Evolutionary conservation across 2,329 filamentous ascomycete species (phyloP).

Genomic region (Lachnellula occidentalis): DNA sequence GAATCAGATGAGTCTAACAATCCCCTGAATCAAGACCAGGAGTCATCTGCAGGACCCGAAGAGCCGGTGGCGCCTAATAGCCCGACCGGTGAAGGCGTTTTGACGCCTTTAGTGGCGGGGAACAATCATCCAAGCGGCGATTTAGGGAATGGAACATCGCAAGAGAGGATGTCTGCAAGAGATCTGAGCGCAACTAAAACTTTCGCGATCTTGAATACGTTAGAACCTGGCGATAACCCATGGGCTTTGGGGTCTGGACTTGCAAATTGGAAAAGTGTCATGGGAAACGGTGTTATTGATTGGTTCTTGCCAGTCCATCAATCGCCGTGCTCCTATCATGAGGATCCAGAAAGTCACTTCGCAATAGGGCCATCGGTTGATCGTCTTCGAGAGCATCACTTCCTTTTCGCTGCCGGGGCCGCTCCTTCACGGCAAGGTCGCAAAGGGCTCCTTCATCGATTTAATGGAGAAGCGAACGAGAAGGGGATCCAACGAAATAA

Average conservation of each 20-base stretch:
- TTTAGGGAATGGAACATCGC: not conserved
- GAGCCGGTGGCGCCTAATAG: not conserved
- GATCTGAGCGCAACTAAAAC: slow-evolving; percentile 47
- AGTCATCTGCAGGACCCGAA: not conserved
- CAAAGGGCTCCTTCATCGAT: not conserved
- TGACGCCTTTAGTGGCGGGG: not conserved
- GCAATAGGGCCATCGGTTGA: slow-evolving; percentile 58
- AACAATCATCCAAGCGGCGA: not conserved
- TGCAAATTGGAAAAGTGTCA: slow-evolving; percentile 71
- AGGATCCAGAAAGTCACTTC: slow-evolving; percentile 61
- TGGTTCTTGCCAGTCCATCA: slow-evolving; percentile 75
- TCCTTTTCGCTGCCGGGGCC: slow-evolving; percentile 9
- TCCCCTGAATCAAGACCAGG: not conserved
- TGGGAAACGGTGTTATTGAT: slow-evolving; percentile 66
- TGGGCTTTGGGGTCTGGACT: slow-evolving; percentile 67
- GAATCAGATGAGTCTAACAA: not conserved
- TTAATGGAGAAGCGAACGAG: not conserved
- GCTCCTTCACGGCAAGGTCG: not conserved
- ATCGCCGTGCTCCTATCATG: slow-evolving; percentile 70
- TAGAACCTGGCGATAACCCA: slow-evolving; percentile 71
- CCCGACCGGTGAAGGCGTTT: not conserved
- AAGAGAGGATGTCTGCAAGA: slow-evolving; percentile 12
- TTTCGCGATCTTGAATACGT: slow-evolving; percentile 70
- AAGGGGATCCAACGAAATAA: not conserved
- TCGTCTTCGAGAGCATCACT: slow-evolving; percentile 39